Conservation (phyloP, 768 basidiomycete species). For the Coprinopsis cinerea region DNA sequence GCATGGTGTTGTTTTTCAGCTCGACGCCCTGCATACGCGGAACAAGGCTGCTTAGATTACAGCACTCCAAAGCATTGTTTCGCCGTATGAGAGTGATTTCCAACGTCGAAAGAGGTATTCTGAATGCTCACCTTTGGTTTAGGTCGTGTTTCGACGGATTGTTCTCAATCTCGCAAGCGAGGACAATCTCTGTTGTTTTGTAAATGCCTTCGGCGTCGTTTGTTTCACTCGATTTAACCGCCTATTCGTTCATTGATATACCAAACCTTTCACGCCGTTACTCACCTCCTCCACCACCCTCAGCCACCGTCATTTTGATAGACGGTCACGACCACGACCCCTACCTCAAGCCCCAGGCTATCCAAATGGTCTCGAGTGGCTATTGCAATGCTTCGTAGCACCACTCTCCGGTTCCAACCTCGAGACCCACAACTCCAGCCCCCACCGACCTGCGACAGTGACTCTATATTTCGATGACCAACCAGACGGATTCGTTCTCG, state of each 20-base stretch:
- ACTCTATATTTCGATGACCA: conserved; percentile 18
- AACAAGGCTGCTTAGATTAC: no score
- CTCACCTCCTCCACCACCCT: conserved; percentile 13
- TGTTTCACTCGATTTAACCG: conserved; percentile 41
- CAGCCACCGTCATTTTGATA: conserved; percentile 6
- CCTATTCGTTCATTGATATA: conserved; percentile 37
- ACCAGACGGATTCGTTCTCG: conserved; percentile 10
- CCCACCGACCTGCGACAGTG: conserved; percentile 18
- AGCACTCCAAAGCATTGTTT: no score
- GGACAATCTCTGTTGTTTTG: no score
- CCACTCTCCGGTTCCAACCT: conserved; percentile 37
- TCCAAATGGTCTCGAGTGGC: conserved; percentile 58
- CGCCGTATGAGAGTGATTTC: no score
- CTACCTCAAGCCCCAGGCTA: conserved; percentile 22
- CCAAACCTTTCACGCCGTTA: conserved; percentile 14
- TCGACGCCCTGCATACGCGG: no score
- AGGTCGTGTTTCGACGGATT: no score
- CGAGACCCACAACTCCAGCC: conserved; percentile 24
- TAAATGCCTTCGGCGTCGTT: no score
- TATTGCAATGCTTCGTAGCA: conserved; percentile 54
- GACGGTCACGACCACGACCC: conserved; percentile 18
- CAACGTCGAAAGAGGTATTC: no score
- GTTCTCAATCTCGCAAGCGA: no score
- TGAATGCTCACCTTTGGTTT: no score
- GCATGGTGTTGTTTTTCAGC: no score